Conservation (phyloP, 2,329 filamentous ascomycete species). For the Beauveria sp. region DNA sequence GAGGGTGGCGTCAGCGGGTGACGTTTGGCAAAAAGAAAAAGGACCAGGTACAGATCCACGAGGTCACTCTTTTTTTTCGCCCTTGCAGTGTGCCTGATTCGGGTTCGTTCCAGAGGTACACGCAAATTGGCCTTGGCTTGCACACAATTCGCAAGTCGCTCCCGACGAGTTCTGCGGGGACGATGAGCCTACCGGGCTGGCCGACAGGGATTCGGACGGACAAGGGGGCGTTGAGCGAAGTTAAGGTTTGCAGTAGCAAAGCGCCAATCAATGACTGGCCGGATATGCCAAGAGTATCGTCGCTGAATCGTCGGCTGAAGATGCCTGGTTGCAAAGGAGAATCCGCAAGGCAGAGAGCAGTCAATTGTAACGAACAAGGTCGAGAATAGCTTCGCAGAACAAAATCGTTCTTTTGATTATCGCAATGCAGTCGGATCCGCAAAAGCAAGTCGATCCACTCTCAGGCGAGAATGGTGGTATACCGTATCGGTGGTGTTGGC, state of each 20-base stretch:
- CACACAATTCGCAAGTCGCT: background rate
- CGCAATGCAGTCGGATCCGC: background rate
- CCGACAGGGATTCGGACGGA: slow-evolving; percentile 3
- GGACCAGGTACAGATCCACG: background rate
- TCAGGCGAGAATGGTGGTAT: background rate
- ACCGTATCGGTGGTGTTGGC: background rate
- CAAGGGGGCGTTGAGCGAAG: background rate
- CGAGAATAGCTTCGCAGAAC: too few relatives aligned
- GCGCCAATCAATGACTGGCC: background rate
- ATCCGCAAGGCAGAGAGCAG: background rate
- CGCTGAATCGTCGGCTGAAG: background rate
- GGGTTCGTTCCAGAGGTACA: background rate
- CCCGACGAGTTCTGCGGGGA: background rate
- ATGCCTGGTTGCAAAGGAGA: too few relatives aligned
- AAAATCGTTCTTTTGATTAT: background rate
- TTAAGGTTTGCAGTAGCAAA: background rate
- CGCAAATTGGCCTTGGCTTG: background rate
- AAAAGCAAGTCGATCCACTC: background rate
- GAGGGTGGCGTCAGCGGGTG: background rate
- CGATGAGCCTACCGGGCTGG: background rate
- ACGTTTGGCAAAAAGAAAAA: background rate
- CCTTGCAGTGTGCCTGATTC: background rate
- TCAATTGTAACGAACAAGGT: background rate
- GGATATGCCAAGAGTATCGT: background rate
- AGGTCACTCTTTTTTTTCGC: background rate